Conservation (phyloP, 257 asterid genomes). For the Jasminum sambac region DNA sequence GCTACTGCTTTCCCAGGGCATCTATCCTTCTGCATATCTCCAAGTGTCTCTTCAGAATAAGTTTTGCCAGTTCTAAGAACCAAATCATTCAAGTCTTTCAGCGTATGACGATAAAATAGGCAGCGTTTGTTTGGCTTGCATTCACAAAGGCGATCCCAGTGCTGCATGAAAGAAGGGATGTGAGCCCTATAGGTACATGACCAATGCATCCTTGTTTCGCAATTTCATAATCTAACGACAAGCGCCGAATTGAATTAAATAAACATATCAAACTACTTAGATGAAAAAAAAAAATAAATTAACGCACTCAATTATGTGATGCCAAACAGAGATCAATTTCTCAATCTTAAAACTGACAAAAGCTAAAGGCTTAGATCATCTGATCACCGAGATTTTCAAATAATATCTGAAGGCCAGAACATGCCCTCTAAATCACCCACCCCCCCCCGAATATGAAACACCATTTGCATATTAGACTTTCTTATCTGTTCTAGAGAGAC, state of each 20-base stretch:
- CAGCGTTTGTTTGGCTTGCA: constrained; percentile 71
- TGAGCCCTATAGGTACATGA: constrained; percentile 28
- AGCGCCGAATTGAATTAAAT: neutral
- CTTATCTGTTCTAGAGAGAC: neutral
- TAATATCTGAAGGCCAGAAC: neutral
- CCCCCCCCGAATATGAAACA: neutral
- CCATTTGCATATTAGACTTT: neutral
- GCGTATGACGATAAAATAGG: constrained; percentile 77
- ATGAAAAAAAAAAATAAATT: neutral
- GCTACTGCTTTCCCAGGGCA: constrained; percentile 42
- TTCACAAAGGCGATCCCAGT: constrained; percentile 91
- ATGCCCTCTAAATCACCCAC: neutral
- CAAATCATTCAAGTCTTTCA: constrained; percentile 72
- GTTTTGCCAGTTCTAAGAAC: constrained; percentile 47
- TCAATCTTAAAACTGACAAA: neutral
- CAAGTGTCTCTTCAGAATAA: constrained; percentile 41
- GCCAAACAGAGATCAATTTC: neutral
- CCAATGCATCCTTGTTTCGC: constrained; percentile 24
- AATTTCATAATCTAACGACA: constrained; percentile 12
- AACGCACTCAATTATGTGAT: neutral
- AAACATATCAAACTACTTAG: neutral
- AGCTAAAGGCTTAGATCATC: neutral
- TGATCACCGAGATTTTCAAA: neutral
- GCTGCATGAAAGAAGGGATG: constrained; percentile 53
- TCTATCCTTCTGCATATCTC: constrained; percentile 35